Evolutionary conservation across 2,329 filamentous ascomycete genomes (phyloP).

Genomic region (Colletotrichum horii): DNA sequence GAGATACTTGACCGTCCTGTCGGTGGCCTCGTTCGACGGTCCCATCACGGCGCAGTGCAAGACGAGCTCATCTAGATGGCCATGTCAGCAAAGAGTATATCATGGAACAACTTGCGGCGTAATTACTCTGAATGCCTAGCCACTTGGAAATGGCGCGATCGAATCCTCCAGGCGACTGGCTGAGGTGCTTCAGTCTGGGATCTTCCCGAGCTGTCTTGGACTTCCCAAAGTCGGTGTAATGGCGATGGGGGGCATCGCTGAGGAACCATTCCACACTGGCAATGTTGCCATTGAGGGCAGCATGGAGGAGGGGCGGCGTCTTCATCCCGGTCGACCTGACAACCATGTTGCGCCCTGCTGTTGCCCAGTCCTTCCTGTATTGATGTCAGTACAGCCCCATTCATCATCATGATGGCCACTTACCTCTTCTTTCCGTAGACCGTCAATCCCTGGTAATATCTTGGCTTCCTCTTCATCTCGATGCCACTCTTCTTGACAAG

Average conservation of each 20-base stretch:
- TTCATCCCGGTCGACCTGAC: conserved; percentile 43
- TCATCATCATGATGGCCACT: not conserved
- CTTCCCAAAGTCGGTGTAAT: conserved; percentile 71
- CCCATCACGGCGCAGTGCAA: conserved; percentile 70
- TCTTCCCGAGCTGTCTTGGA: conserved; percentile 66
- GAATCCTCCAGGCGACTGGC: conserved; percentile 64
- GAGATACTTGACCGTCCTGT: conserved; percentile 69
- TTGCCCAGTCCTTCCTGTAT: conserved; percentile 71
- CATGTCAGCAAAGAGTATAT: conserved; percentile 24
- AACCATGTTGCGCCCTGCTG: conserved; percentile 57
- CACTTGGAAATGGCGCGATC: conserved; percentile 67
- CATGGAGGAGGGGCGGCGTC: conserved; percentile 65
- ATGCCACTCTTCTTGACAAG: conserved; percentile 71
- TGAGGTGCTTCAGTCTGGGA: conserved; percentile 65
- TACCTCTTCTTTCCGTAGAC: conserved; percentile 75
- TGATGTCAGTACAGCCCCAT: conserved; percentile 15
- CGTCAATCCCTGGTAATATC: conserved; percentile 77
- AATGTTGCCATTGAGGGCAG: conserved; percentile 63
- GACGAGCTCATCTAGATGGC: conserved; percentile 58
- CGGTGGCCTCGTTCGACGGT: conserved; percentile 41
- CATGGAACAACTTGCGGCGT: not conserved
- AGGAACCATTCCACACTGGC: conserved; percentile 79
- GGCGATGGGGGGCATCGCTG: conserved; percentile 69
- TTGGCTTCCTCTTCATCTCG: conserved; percentile 67
- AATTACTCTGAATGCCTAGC: conserved; percentile 65